Evolutionary conservation across 768 basidiomycete genomes (phyloP), one percentile per base, ranked within the genome.

Genomic region (Mycena alexandri): DNA sequence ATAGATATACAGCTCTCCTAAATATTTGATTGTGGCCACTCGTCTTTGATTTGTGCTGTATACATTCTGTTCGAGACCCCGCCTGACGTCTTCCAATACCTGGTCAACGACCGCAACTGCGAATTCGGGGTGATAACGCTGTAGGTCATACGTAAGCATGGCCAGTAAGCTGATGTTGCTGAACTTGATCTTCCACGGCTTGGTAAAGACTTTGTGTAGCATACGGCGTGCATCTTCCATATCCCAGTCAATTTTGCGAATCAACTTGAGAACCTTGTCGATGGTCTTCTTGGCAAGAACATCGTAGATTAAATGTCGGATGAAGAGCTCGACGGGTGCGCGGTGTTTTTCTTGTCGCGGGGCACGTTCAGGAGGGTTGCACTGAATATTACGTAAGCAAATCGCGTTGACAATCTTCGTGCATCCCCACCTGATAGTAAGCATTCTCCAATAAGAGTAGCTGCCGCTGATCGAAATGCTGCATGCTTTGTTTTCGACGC

Each of bases 191-290:
- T 99, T 99, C 96, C 97, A 98, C 3, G 97, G 93, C 74, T 98
- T 97, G n/a, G 93, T 94, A 81, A 99, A 99, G 44, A 94, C 88
- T 75, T 94, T 93, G 81, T 92, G 90, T 9, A 99, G 83, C 24
- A 86, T 87, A 29, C 84, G 84, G 43, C 86, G 85, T 34, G 92
- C 82, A 24, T 79, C 67, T 9, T 80, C 77, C 75, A 94, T 90
- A n/a, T 97, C 94, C 98, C 98, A 99, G 73, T 99, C 92, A 51
- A 99, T 85, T 79, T 97, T 98, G 53, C 98, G 90, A 38, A 98
- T 79, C 24, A 98, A 87, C 78, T 94, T 95, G 61, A 99, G 84
- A 12, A 98, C 96, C 75, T 98, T 98, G 79, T 99, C 98, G 70
- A 99, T 92, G 6, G 95, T 95, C 78, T 90, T 94, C 83, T 95